Evolutionary conservation across 1,284 basidiomycete species (phyloP).

Genomic region (Sanghuangporus baumii): DNA sequence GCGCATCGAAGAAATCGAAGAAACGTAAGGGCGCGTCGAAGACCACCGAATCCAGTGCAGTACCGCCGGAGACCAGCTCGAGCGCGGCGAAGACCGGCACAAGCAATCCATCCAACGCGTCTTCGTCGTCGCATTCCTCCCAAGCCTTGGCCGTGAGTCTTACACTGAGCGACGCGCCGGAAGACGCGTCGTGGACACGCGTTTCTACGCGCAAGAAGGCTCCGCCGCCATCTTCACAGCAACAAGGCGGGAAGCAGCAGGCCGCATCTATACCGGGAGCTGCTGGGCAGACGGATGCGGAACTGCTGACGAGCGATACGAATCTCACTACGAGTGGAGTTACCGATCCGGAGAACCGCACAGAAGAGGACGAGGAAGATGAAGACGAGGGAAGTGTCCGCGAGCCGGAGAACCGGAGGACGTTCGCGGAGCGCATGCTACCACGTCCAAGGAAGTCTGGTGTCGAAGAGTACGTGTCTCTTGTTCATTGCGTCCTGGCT

Average conservation of each 20-base stretch:
- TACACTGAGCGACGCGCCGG: conserved; percentile 25
- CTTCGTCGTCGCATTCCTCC: conserved; percentile 8
- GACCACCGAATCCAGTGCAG: not conserved
- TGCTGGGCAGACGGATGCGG: conserved; percentile 21
- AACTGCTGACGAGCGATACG: conserved; percentile 45
- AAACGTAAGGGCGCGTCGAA: conserved; percentile 11
- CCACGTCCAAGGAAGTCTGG: conserved; percentile 55
- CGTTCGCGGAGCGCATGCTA: conserved; percentile 53
- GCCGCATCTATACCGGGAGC: not conserved
- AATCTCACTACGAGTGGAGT: conserved; percentile 47
- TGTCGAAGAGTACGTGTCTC: conserved; percentile 55
- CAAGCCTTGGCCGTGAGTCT: conserved; percentile 3
- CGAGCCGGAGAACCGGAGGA: conserved; percentile 30
- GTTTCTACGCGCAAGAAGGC: conserved; percentile 29
- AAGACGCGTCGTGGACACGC: conserved; percentile 54
- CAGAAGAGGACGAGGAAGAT: conserved; percentile 23
- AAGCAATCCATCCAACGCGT: not conserved
- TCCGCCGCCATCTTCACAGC: conserved; percentile 5
- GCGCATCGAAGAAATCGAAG: conserved; percentile 21
- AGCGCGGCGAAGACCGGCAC: not conserved
- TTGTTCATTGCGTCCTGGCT: conserved; percentile 18
- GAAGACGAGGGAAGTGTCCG: conserved; percentile 27
- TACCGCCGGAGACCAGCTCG: not conserved
- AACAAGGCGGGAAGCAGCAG: not conserved
- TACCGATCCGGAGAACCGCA: conserved; percentile 44